These are phyloP conservation scores for Hydnum rufescens DNA, from an alignment of 768 basidiomycete genomes.

Conservation along the genomic window DNA sequence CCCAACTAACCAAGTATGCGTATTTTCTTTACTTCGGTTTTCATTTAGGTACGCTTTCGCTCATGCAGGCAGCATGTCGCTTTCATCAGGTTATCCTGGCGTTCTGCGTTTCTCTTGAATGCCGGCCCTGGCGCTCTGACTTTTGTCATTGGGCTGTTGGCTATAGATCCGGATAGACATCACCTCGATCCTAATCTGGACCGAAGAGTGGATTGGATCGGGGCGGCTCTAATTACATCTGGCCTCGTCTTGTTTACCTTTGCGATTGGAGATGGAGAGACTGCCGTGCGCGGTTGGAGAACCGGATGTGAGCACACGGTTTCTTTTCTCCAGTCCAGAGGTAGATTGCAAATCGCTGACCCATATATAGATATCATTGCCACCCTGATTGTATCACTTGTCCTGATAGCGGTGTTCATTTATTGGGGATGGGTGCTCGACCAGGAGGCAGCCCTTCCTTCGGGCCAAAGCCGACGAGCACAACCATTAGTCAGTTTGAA, in stretches of 20 bases:
- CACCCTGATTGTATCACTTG: constrained; percentile 39
- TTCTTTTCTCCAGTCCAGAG: constrained; percentile 8
- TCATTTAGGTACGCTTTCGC: neutral
- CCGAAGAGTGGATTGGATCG: constrained; percentile 54
- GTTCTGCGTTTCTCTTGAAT: constrained; percentile 33
- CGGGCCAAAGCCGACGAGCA: neutral
- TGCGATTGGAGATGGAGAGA: constrained; percentile 46
- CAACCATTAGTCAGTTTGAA: constrained; percentile 47
- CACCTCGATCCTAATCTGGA: constrained; percentile 14
- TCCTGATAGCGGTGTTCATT: constrained; percentile 36
- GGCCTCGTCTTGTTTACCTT: constrained; percentile 56
- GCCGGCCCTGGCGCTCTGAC: constrained; percentile 7
- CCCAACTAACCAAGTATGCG: constrained; percentile 28
- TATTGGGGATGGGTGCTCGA: constrained; percentile 23
- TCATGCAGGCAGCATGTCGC: neutral
- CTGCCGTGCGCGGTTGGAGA: constrained; percentile 38
- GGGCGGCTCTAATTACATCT: constrained; percentile 40
- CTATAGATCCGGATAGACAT: constrained; percentile 36
- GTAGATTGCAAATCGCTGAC: constrained; percentile 4
- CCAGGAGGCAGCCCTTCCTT: neutral
- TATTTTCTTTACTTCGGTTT: neutral
- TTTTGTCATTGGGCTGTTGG: constrained; percentile 26
- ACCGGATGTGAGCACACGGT: constrained; percentile 30
- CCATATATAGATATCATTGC: constrained; percentile 41
- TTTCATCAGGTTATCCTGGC: constrained; percentile 30